These are phyloP conservation scores for Rhizopogon salebrosus DNA, from an alignment of 768 basidiomycete species.

Conservation along the genomic window DNA sequence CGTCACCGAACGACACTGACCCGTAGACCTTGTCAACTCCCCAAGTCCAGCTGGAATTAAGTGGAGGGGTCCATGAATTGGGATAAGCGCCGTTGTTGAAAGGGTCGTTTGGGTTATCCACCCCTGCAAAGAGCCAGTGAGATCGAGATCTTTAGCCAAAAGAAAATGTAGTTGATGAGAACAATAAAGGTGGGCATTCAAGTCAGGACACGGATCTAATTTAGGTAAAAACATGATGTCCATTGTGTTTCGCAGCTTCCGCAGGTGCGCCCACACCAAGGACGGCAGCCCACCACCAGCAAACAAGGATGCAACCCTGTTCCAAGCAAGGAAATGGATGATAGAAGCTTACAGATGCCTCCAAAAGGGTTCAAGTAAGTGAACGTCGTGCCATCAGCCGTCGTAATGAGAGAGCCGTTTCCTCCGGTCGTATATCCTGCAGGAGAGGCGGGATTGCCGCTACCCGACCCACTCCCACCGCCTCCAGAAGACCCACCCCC, in stretches of 20 bases:
- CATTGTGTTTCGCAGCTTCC: background rate
- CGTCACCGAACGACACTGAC: slow-evolving; percentile 27
- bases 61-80: slow-evolving; percentile 76
- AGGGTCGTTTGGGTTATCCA: slow-evolving; percentile 62
- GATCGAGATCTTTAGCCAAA: background rate
- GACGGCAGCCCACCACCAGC: background rate
- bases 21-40: slow-evolving; percentile 57
- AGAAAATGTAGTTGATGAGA: slow-evolving; percentile 1
- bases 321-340: background rate
- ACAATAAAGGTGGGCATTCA: background rate
- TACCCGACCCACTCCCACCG: slow-evolving; percentile 6
- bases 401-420: slow-evolving; percentile 62
- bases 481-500: slow-evolving; percentile 1
- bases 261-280: background rate
- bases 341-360: slow-evolving; percentile 55
- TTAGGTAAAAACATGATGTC: background rate
- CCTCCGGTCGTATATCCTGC: slow-evolving; percentile 40
- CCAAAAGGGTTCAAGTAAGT: slow-evolving; percentile 76
- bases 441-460: slow-evolving; percentile 7
- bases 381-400: slow-evolving; percentile 66
- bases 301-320: background rate
- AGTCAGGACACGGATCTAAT: background rate
- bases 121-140: slow-evolving; percentile 38
- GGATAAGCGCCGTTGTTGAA: slow-evolving; percentile 70
- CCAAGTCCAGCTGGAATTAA: slow-evolving; percentile 74